Percentiles rank a stretch among this genome's conserved stretches.
Conservation (phyloP, 1,284 basidiomycete genomes). For the Gymnopus androsaceus region DNA sequence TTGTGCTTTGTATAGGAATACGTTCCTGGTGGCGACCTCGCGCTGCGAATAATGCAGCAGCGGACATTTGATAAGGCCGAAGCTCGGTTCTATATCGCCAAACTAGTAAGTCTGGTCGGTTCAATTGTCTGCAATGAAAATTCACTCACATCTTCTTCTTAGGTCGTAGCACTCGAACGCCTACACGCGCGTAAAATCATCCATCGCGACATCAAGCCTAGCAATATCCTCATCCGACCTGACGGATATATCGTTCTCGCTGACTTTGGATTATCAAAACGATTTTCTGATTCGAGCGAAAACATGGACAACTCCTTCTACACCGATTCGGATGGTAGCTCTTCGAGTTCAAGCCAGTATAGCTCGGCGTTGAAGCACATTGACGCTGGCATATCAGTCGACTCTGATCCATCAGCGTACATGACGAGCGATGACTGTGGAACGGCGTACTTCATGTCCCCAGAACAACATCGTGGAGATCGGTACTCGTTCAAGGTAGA, state of each 20-base stretch:
- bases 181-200: slow-evolving; percentile 24
- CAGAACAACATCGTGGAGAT: slow-evolving; percentile 20
- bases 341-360: neutral
- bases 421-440: slow-evolving; percentile 21
- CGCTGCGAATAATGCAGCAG: slow-evolving; percentile 20
- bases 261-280: slow-evolving; percentile 25
- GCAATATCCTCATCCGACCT: slow-evolving; percentile 25
- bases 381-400: neutral
- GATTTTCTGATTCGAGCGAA: slow-evolving; percentile 9
- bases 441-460: slow-evolving; percentile 25
- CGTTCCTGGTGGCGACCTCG: slow-evolving; percentile 26
- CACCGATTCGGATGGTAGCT: neutral
- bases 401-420: neutral
- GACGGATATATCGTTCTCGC: slow-evolving; percentile 26
- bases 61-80: slow-evolving; percentile 19
- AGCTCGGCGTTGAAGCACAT: neutral
- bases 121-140: neutral
- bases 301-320: neutral
- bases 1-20: too few species aligned
- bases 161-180: slow-evolving; percentile 25
- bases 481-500: slow-evolving; percentile 26
- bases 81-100: slow-evolving; percentile 23
- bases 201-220: slow-evolving; percentile 30
- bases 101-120: slow-evolving; percentile 22
- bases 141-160: neutral